phyloP scores from a whole-genome alignment of 2,329 filamentous ascomycete genomes.

The Aspergillus brunneoviolaceus region DNA sequence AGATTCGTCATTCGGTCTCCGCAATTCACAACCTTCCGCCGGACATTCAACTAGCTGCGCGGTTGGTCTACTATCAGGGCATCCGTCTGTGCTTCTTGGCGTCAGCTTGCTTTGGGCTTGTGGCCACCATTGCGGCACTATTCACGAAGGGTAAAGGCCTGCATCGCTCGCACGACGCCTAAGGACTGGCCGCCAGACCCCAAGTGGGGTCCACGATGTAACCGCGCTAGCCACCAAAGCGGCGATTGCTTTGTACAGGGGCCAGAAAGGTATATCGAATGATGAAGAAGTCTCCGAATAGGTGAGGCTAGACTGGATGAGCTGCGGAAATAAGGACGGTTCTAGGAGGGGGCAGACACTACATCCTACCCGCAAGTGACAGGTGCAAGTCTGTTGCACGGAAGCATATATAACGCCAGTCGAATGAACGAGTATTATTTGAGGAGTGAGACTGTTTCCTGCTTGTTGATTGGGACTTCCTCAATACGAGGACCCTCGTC shows the following conservation, averaged over 20 bases:
- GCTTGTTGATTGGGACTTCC: not conserved
- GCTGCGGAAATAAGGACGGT: not conserved
- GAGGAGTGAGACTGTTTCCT: not conserved
- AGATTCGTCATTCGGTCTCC: slow-evolving; percentile 62
- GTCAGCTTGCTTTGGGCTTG: slow-evolving; percentile 52
- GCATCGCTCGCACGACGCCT: slow-evolving; percentile 2
- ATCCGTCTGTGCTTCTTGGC: slow-evolving; percentile 57
- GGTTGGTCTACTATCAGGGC: slow-evolving; percentile 61
- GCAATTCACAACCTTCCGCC: slow-evolving; percentile 56
- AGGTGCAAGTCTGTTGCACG: not conserved
- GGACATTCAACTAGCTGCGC: slow-evolving; percentile 57
- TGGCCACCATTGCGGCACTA: slow-evolving; percentile 51
- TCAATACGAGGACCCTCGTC: not conserved
- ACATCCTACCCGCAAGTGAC: not conserved
- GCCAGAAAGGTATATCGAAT: not conserved
- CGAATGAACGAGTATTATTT: not conserved
- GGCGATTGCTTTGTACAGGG: not conserved
- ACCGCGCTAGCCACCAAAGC: not conserved
- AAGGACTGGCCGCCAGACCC: not conserved
- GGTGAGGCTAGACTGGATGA: not conserved
- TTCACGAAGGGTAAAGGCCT: slow-evolving; percentile 46
- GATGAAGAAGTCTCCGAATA: not conserved
- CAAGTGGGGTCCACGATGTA: not conserved
- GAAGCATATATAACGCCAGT: not conserved
- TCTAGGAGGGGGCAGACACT: not conserved